Conservation (phyloP, 169 alveolate genomes). For the Eimeria falciformis region DNA sequence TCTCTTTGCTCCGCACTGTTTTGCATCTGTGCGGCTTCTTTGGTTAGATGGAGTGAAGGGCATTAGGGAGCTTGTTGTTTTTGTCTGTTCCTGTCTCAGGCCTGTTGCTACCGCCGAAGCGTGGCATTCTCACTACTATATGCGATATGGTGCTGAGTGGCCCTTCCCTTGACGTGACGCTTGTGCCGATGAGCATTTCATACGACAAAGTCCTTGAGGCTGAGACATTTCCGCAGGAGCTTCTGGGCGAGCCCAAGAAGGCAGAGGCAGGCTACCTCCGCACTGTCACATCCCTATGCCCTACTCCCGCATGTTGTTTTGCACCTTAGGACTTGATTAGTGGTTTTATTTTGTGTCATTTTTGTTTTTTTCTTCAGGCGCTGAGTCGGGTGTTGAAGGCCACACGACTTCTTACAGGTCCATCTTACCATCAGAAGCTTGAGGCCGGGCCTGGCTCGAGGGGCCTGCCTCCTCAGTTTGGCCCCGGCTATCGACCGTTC, state of each 20-base stretch:
- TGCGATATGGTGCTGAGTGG: conserved; percentile 20
- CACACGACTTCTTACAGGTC: neutral
- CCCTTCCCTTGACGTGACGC: conserved; percentile 1
- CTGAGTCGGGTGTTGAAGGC: conserved; percentile 44
- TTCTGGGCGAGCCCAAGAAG: conserved; percentile 40
- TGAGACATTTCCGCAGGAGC: conserved; percentile 62
- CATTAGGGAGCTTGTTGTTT: neutral
- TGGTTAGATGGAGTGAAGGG: neutral
- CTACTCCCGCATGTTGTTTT: too few relatives aligned
- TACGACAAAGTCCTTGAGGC: conserved; percentile 70
- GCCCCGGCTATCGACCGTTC: conserved; percentile 55
- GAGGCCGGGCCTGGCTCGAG: neutral
- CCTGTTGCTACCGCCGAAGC: conserved; percentile 12
- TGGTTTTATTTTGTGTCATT: neutral
- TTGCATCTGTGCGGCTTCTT: neutral
- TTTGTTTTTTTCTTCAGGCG: neutral
- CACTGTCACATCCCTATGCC: neutral
- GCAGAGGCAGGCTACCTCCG: conserved; percentile 15
- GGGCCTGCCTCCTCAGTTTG: conserved; percentile 40
- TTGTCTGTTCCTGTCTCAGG: neutral
- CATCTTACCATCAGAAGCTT: neutral
- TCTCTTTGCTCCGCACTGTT: neutral
- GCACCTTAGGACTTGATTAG: too few relatives aligned
- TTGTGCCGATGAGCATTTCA: conserved; percentile 58
- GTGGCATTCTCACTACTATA: neutral